Base-by-base conservation (phyloP, 1,139 yeast species). In the Candida glucosophila region DNA sequence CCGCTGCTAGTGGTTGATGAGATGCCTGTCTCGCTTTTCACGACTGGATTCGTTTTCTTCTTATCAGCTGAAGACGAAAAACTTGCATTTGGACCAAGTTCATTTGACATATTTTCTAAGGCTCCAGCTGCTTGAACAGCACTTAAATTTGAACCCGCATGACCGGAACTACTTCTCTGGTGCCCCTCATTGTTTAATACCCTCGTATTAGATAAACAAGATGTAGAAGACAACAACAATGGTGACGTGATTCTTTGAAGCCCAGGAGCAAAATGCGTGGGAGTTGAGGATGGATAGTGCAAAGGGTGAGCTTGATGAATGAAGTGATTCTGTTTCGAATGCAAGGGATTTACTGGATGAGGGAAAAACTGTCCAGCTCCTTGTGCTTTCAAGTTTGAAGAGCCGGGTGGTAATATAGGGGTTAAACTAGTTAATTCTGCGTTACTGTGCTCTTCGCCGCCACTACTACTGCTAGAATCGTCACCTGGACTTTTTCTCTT, bases 211-310 rank as follows among this genome's bases (percentile, higher is more conserved):
- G 64, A 58, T 14, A 59, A 44, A 2, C 63, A 53, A 4, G 60
- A 52, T 1, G 74, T 52, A 31, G 72, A 58, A 11, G 67, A 59
- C 23, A 76, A 57, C 31, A 76, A 49, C 29, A 76, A 54, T 0
- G 83, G 83, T 8, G 81, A 74, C 0, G 82, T 76, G 30, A 76
- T 75, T 25, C 76, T 49, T 37, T 70, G 71, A 30, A 75, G 51
- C 21, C 77, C 77, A 1, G 79, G 73, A 17, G 80, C 81, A 58
- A 73, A 76, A 41, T 74, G 81, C 2, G 81, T 69, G 13, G 83
- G 83, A 2, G 81, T 74, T 2, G 80, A 73, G 4, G 73, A 62
- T 5, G 83, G 83, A 43, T 75, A 76, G 44, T 75, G 78, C 24
- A 76, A 52, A 8, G 81, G 79, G 39, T 61, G 67, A 3, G 63